Evolutionary conservation across 257 asterid genomes (phyloP), one percentile per base, ranked within the genome.

Genomic region (Marsdenia floribunda): DNA sequence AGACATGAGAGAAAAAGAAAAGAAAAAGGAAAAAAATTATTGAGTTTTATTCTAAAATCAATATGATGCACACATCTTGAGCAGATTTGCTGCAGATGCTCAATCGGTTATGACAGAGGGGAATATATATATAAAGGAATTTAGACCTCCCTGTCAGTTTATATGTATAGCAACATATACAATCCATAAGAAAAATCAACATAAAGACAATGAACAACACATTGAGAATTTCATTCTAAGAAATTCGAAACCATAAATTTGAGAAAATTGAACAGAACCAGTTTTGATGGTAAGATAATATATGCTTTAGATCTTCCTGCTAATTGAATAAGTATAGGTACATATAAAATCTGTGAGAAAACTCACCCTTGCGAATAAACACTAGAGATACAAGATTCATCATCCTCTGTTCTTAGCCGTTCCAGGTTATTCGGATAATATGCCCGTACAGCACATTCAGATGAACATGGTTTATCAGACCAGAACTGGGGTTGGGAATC

Each of bases 361-460:
- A 78, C 93, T 88, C 82, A 91, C 98, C 91, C 88, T 82, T 93
- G 96, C 50, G 97, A 91, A 74, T 85, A 87, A 59, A 77, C 82
- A 81, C 78, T 83, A 63, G 98, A 86, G 75, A 77, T 67, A 59
- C 80, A 81, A 73, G 89, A 76, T 80, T 84, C 91, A 65, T 79
- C 90, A 68, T 71, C 83, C 42, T 81, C 88, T 57, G 75, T 61
- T 71, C 78, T 86, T 79, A 55, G 78, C 81, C 86, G 91, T 79
- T 86, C 84, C 42, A 21, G 86, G 70, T 75, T 88, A 73, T 76
- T 83, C 64, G 83, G 35, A n/a, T 79, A 71, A 75, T 73, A 79
- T 22, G 77, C 61, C 35, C 85, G 90, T 77, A 82, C 72, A 33
- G 87, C 80, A 72, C 86, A 84, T 67, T 86, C 84, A 60, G 84